phyloP scores from a whole-genome alignment of 306 rosid genomes.

The Luffa aegyptiaca region DNA sequence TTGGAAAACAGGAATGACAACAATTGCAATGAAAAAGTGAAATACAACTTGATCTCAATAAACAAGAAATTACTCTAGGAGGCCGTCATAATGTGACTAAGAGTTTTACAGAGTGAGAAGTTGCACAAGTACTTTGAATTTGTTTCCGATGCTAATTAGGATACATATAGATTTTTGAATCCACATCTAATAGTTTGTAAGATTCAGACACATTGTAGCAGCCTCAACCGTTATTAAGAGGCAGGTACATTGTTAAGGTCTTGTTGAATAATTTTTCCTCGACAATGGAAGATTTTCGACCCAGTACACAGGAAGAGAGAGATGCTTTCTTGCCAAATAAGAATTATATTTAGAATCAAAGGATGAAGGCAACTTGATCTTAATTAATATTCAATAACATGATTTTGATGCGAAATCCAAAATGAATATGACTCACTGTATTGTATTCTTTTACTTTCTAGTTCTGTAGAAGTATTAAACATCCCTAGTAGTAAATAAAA shows the following conservation, averaged over 20 bases:
- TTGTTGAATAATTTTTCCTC: no score
- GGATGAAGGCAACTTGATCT: background rate
- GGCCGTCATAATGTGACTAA: no score
- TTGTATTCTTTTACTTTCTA: background rate
- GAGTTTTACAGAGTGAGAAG: no score
- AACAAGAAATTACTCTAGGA: no score
- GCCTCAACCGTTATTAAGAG: no score
- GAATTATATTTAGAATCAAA: background rate
- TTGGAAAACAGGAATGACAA: background rate
- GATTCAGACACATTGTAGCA: no score
- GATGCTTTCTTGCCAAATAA: background rate
- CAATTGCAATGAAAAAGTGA: background rate
- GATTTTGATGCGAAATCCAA: background rate
- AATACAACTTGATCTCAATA: background rate
- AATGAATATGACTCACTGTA: background rate
- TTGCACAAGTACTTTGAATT: no score
- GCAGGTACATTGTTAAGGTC: no score
- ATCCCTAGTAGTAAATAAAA: background rate
- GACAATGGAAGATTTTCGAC: background rate
- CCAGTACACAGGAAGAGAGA: background rate
- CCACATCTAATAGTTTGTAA: no score
- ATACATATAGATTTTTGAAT: no score
- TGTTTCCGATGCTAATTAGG: no score
- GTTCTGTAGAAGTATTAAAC: background rate
- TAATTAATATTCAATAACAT: background rate